Evolutionary conservation across 2,329 filamentous ascomycete genomes (phyloP).

Genomic region (Exophiala spinifera): DNA sequence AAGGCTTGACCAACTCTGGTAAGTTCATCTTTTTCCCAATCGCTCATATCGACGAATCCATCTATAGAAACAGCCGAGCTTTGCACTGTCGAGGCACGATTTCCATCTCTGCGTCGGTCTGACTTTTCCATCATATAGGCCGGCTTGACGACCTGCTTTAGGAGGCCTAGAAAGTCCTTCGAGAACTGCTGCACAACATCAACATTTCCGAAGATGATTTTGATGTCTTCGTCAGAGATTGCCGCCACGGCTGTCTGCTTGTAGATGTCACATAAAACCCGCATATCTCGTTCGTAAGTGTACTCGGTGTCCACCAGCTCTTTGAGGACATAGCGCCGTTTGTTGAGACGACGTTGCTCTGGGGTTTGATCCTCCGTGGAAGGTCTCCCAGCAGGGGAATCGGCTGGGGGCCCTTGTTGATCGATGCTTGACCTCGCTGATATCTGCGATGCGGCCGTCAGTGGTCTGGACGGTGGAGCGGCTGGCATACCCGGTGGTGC

Average conservation of each 20-base stretch:
- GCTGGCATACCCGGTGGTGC: constrained; percentile 4
- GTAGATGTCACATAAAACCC: constrained; percentile 95
- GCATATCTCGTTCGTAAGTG: constrained; percentile 90
- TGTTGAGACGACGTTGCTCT: constrained; percentile 69
- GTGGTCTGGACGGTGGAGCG: constrained; percentile 15
- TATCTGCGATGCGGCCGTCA: constrained; percentile 19
- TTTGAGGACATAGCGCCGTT: constrained; percentile 80
- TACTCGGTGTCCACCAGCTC: constrained; percentile 92
- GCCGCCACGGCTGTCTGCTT: constrained; percentile 84
- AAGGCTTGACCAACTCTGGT: constrained; percentile 61
- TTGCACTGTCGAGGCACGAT: constrained; percentile 45
- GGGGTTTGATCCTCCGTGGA: constrained; percentile 32
- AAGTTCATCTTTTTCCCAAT: constrained; percentile 56
- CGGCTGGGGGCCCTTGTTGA: constrained; percentile 11
- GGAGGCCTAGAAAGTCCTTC: constrained; percentile 69
- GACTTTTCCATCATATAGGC: constrained; percentile 69
- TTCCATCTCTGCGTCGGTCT: constrained; percentile 52
- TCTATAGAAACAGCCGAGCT: constrained; percentile 42
- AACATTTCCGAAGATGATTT: constrained; percentile 87
- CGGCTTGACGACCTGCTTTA: constrained; percentile 75
- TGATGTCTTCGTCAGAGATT: constrained; percentile 78
- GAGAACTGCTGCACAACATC: constrained; percentile 89
- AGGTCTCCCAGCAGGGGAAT: constrained; percentile 12
- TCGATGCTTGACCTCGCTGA: constrained; percentile 21
- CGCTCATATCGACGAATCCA: constrained; percentile 37